phyloP scores from a whole-genome alignment of 345 rosid species.

The Ceriops decandra region DNA sequence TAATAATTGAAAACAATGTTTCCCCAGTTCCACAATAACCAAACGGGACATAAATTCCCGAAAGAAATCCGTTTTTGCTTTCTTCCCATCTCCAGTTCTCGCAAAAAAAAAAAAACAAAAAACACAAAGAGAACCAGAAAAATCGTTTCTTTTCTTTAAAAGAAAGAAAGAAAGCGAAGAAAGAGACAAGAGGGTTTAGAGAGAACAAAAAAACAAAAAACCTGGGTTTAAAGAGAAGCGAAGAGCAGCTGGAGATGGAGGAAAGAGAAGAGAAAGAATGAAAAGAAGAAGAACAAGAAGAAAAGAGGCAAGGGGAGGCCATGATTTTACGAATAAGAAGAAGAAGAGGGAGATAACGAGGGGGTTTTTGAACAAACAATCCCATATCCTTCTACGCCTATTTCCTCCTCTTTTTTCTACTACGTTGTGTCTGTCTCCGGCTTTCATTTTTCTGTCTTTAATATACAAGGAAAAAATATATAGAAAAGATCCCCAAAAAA shows the following conservation, averaged over 20 bases:
- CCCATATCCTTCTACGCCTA: neutral
- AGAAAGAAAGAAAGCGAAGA: neutral
- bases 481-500: no score
- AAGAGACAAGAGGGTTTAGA: neutral
- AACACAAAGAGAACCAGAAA: constrained; percentile 14
- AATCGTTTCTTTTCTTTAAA: neutral
- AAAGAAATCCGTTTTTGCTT: neutral
- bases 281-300: constrained; percentile 8
- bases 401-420: neutral
- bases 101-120: constrained; percentile 10
- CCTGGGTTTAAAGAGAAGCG: constrained; percentile 47
- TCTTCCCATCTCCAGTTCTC: neutral
- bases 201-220: constrained; percentile 17
- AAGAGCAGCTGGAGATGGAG: constrained; percentile 22
- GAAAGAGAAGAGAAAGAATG: constrained; percentile 21
- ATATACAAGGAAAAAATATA: no score
- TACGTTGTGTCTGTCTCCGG: neutral
- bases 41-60: neutral
- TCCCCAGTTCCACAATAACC: neutral
- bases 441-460: no score
- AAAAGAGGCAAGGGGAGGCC: constrained; percentile 41
- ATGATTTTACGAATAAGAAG: constrained; percentile 35
- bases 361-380: constrained; percentile 36
- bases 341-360: constrained; percentile 33
- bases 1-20: no score